phyloP scores from a whole-genome alignment of 106 monocot species.

The Dendrobium officinale region DNA sequence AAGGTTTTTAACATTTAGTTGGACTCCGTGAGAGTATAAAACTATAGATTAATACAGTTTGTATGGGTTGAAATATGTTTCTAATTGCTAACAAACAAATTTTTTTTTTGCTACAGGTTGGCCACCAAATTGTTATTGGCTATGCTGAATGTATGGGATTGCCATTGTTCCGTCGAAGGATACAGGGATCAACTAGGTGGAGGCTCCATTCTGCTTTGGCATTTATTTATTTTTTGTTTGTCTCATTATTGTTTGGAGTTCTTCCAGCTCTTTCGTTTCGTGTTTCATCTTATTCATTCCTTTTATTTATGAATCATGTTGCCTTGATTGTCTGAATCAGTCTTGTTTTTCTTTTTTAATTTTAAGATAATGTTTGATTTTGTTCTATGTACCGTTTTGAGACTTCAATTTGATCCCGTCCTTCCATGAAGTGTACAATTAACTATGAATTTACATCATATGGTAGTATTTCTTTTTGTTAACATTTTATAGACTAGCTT shows the following conservation, averaged over 20 bases:
- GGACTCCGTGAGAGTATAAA: neutral
- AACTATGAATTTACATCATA: neutral
- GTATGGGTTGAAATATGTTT: neutral
- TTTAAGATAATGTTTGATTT: neutral
- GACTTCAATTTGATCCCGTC: neutral
- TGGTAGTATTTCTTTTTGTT: neutral
- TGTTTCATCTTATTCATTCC: neutral
- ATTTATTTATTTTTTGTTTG: neutral
- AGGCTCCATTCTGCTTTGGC: neutral
- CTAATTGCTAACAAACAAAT: neutral
- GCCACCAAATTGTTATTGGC: constrained; percentile 79
- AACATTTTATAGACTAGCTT: neutral
- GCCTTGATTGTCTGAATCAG: neutral
- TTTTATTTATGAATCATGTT: neutral
- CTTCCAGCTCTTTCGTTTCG: neutral
- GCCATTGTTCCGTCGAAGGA: constrained; percentile 83
- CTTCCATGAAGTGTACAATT: too few relatives aligned
- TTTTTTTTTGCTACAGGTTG: constrained; percentile 43
- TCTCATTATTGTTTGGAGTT: neutral
- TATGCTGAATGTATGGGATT: constrained; percentile 98
- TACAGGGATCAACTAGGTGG: constrained; percentile 67
- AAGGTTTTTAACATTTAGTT: neutral
- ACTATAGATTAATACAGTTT: neutral
- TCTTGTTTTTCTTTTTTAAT: neutral
- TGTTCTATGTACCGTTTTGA: neutral